Evolutionary conservation across 495 filamentous ascomycete species (phyloP).

Genomic region (Antarctomyces pellizariae): DNA sequence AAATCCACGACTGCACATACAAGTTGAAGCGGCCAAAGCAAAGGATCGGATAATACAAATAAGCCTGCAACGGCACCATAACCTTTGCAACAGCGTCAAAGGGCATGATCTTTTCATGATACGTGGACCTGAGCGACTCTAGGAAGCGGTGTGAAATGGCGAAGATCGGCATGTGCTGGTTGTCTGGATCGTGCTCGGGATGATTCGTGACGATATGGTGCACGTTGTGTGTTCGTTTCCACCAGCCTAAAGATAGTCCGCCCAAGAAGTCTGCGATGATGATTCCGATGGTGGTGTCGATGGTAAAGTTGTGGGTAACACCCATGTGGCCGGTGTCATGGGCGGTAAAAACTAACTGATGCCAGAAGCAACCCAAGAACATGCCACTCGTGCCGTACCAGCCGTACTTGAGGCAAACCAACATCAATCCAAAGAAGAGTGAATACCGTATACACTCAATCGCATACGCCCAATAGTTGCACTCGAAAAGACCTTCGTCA

Average conservation of each 20-base stretch:
- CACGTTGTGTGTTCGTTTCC: conserved; percentile 94
- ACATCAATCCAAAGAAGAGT: conserved; percentile 36
- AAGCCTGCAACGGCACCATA: conserved; percentile 52
- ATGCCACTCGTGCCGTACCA: conserved; percentile 60
- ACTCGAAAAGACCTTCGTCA: conserved; percentile 57
- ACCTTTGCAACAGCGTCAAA: conserved; percentile 58
- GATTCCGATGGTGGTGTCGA: conserved; percentile 71
- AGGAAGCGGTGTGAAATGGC: conserved; percentile 79
- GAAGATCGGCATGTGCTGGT: conserved; percentile 90
- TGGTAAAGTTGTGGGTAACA: conserved; percentile 72
- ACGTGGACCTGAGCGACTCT: conserved; percentile 52
- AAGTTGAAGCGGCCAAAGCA: conserved; percentile 82
- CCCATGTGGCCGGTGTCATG: conserved; percentile 97
- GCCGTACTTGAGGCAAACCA: conserved; percentile 38
- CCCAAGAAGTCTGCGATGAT: conserved; percentile 78
- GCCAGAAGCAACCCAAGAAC: conserved; percentile 74
- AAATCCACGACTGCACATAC: conserved; percentile 63
- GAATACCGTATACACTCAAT: conserved; percentile 56
- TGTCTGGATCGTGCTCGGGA: conserved; percentile 93
- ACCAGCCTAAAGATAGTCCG: conserved; percentile 85
- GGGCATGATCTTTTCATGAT: conserved; percentile 69
- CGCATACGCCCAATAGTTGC: conserved; percentile 64
- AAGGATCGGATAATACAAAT: conserved; percentile 72
- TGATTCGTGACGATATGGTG: conserved; percentile 96
- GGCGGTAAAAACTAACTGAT: conserved; percentile 83